Conservation (phyloP, 768 basidiomycete species). For the Pleurotus citrinopileatus region DNA sequence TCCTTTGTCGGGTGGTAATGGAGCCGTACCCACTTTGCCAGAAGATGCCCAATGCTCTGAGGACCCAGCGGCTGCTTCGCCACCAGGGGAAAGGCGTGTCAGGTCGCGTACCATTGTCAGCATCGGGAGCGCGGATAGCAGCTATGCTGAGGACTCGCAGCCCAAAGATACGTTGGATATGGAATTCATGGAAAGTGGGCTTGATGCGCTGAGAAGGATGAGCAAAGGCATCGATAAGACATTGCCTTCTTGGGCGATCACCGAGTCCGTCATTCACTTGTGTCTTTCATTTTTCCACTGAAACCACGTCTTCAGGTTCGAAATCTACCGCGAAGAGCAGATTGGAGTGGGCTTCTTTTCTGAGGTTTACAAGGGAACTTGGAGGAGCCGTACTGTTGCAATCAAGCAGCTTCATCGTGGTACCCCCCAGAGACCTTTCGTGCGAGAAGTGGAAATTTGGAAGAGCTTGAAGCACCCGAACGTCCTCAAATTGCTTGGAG, state of each 20-base stretch:
- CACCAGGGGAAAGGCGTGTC: not conserved
- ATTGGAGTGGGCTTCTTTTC: conserved; percentile 78
- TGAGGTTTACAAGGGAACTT: conserved; percentile 73
- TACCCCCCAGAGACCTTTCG: conserved; percentile 62
- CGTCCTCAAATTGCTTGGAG: conserved; percentile 74
- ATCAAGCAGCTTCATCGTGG: conserved; percentile 69
- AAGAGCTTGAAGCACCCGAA: conserved; percentile 63
- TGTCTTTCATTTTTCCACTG: not conserved
- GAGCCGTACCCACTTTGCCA: not conserved
- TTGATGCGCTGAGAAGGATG: conserved; percentile 67
- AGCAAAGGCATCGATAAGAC: conserved; percentile 36
- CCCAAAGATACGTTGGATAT: conserved; percentile 53
- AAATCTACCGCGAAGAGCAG: conserved; percentile 66
- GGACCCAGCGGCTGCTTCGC: not conserved
- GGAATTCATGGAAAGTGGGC: conserved; percentile 70
- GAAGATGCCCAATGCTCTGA: not conserved
- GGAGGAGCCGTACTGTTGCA: conserved; percentile 64
- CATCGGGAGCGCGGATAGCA: conserved; percentile 5
- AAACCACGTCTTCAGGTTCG: conserved; percentile 43
- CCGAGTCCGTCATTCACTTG: conserved; percentile 35
- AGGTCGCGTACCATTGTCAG: conserved; percentile 10
- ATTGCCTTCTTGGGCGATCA: conserved; percentile 77
- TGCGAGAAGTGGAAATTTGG: conserved; percentile 73
- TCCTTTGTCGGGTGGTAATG: not conserved
- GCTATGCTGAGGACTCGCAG: conserved; percentile 8